Evolutionary conservation across 306 rosid species (phyloP).

Genomic region (Psophocarpus tetragonolobus): DNA sequence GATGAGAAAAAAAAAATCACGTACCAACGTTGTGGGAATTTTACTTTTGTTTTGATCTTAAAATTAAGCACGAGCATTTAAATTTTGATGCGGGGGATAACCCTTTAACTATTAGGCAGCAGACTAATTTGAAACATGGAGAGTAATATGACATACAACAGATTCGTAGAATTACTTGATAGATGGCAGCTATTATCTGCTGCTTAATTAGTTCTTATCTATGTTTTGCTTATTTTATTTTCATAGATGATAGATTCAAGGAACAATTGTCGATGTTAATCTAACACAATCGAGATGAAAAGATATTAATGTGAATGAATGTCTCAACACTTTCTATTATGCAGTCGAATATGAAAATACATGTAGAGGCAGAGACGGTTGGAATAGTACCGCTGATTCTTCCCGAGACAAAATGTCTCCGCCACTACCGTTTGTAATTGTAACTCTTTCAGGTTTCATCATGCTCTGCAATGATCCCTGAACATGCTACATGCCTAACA

Average conservation of each 20-base stretch:
- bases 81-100: not conserved
- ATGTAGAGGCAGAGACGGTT: not conserved
- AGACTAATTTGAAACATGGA: not conserved
- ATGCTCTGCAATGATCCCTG: constrained; percentile 57
- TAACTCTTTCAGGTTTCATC: constrained; percentile 29
- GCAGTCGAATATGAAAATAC: not conserved
- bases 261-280: not conserved
- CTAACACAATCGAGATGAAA: not conserved
- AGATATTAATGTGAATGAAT: constrained; percentile 7
- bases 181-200: not conserved
- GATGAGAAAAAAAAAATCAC: not conserved
- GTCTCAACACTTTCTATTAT: not conserved
- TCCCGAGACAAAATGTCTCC: constrained; percentile 54
- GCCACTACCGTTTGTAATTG: constrained; percentile 44
- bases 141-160: not conserved
- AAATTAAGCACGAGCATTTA: not conserved
- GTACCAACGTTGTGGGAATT: not conserved
- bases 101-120: not conserved
- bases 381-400: constrained; percentile 26
- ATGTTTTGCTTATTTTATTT: not conserved
- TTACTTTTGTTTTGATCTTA: not conserved
- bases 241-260: constrained; percentile 19
- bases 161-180: not conserved
- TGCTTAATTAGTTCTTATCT: not conserved
- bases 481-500: constrained; percentile 56